Base-by-base conservation (phyloP, 179 eudicot species). In the Monotropa hypopitys region DNA sequence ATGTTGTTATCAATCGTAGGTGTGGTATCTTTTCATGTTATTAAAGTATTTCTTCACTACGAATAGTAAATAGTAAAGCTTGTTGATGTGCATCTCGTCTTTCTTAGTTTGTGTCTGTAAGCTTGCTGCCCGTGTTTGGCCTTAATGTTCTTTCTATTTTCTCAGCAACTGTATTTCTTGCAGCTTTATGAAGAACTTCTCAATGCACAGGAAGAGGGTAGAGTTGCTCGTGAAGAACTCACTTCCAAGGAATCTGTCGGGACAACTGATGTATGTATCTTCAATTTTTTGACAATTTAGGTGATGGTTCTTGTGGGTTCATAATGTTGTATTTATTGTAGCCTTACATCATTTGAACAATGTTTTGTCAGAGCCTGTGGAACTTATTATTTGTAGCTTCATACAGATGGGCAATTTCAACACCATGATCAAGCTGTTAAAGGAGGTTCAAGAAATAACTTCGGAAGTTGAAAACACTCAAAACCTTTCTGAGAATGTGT, bases 171-270 rank as follows among this genome's bases (percentile, higher is more conserved):
- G 1, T 70, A 49, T 66, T 73, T 43, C 3, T 42, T 56, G 70
- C 71, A 92, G 98, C 89, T 94, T 59, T 81, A 79, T 80, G 80
- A 79, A 76, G 91, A 88, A 81, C 90, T 92, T 67, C 79, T 85
- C 66, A 79, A 78, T 81, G 91, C 90, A 42, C 85, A 84, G 76
- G 88, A 88, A 79, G 96, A 90, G 75, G 94, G 89, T 46, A 87
- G 80, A 76, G 67, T 84, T 61, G 94, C 91, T 78, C 77, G 75
- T 66, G 84, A 83, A 67, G 83, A 84, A 79, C 84, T 87, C 43
- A 66, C 77, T 76, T 84, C 84, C 6, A 30, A 73, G 76, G 85
- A 81, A 77, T 81, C 42, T 46, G 43, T 79, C 69, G 70, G 68
- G 63, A 79, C 76, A 79, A 35, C 66, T 78, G 81, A 84, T 83